These are phyloP conservation scores for Cinnamomum micranthum DNA, from an alignment of 164 flowering plant genomes.

Conservation along the genomic window DNA sequence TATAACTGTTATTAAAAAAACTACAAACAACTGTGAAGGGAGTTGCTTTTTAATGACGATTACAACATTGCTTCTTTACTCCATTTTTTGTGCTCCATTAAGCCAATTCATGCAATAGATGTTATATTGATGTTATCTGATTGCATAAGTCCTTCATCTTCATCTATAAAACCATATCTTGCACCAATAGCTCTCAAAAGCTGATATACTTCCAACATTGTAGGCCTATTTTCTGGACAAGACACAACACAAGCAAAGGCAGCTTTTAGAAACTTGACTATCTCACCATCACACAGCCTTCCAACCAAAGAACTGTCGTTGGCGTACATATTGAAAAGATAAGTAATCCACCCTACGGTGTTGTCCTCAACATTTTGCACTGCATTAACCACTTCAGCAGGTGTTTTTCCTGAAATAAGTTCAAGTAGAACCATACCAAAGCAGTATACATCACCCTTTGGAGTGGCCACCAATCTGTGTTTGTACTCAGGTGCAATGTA, in stretches of 20 bases:
- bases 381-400: conserved; percentile 46
- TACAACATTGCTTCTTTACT: neutral
- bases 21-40: too few species aligned
- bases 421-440: conserved; percentile 20
- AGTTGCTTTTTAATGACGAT: too few species aligned
- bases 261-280: conserved; percentile 51
- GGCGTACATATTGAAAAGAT: conserved; percentile 36
- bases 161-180: conserved; percentile 45
- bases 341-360: conserved; percentile 52
- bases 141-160: conserved; percentile 16
- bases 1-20: too few species aligned
- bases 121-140: neutral
- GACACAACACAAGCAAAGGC: conserved; percentile 54
- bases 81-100: conserved; percentile 7
- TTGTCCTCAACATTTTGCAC: conserved; percentile 52
- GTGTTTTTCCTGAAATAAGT: conserved; percentile 53
- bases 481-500: conserved; percentile 62
- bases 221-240: conserved; percentile 57
- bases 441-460: conserved; percentile 21
- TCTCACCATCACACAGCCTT: conserved; percentile 47
- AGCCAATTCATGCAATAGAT: conserved; percentile 7
- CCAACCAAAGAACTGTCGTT: conserved; percentile 43
- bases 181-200: conserved; percentile 61
- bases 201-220: conserved; percentile 71
- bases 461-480: conserved; percentile 8